A percentile compares a stretch with the other conserved stretches of the same genome.
Evolutionary conservation across 2,329 filamentous ascomycete species (phyloP).

Genomic region (Ascochyta koolunga): DNA sequence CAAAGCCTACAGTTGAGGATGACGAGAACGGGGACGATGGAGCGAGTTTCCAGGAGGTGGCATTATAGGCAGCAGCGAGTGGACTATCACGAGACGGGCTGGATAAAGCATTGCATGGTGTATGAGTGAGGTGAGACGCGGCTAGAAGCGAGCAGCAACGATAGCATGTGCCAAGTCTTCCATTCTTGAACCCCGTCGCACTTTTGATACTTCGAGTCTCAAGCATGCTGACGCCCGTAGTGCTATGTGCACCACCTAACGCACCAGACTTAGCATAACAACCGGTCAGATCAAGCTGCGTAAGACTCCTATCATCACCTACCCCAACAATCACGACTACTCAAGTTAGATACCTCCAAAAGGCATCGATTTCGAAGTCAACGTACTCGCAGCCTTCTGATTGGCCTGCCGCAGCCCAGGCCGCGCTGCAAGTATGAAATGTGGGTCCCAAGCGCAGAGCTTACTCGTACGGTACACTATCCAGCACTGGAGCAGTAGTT

Average conservation of each 20-base stretch:
- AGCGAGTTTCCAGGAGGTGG: conserved; percentile 45
- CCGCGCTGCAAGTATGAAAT: neutral
- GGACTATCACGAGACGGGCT: neutral
- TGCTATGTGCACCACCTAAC: neutral
- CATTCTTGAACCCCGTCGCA: neutral
- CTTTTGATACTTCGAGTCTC: neutral
- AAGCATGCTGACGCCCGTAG: neutral
- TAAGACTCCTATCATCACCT: neutral
- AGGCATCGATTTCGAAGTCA: neutral
- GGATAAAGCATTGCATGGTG: neutral
- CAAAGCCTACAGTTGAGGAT: conserved; percentile 38
- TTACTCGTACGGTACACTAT: neutral
- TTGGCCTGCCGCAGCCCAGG: neutral
- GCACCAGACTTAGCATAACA: neutral
- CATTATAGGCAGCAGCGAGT: neutral
- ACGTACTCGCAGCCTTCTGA: conserved; percentile 1
- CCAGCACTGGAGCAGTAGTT: too few species aligned
- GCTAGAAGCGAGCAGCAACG: neutral
- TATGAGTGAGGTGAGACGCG: neutral
- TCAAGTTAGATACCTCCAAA: neutral
- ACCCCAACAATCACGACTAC: neutral
- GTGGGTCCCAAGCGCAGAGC: neutral
- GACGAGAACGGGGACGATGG: conserved; percentile 38
- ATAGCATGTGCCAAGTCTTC: neutral
- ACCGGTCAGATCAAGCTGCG: neutral